Percentiles rank a stretch among this genome's conserved stretches.
Evolutionary conservation across 1,284 basidiomycete genomes (phyloP).

Genomic region (Vanrija sp.): DNA sequence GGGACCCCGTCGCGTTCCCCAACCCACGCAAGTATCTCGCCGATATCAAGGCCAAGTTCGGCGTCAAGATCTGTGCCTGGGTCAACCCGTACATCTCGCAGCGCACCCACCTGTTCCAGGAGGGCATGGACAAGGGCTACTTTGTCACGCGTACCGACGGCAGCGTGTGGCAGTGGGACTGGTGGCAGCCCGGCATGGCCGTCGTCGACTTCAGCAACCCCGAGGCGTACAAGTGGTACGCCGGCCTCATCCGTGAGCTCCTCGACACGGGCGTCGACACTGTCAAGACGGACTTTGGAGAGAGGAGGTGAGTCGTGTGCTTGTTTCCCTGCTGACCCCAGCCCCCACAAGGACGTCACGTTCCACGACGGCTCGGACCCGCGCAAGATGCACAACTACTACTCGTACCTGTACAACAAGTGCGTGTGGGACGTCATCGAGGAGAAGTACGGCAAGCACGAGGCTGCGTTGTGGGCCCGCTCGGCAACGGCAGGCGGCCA

Average conservation of each 20-base stretch:
- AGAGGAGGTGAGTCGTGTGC: constrained; percentile 42
- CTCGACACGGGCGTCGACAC: constrained; percentile 66
- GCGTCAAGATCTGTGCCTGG: constrained; percentile 68
- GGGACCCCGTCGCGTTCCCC: constrained; percentile 70
- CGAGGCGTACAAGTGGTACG: constrained; percentile 64
- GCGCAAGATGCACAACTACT: constrained; percentile 48
- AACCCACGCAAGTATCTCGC: constrained; percentile 64
- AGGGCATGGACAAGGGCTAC: constrained; percentile 62
- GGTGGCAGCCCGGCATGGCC: constrained; percentile 49
- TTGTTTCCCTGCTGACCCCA: constrained; percentile 1
- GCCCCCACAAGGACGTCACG: constrained; percentile 59
- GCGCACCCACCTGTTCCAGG: constrained; percentile 64
- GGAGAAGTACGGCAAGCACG: constrained; percentile 59
- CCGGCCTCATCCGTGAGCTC: constrained; percentile 57
- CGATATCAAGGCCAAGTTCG: constrained; percentile 64
- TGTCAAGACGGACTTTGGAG: constrained; percentile 65
- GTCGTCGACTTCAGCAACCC: constrained; percentile 69
- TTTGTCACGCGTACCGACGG: constrained; percentile 67
- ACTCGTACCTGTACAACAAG: constrained; percentile 65
- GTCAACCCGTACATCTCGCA: constrained; percentile 55
- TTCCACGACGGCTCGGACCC: constrained; percentile 69
- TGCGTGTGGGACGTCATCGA: constrained; percentile 63
- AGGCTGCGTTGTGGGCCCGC: constrained; percentile 67
- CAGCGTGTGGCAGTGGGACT: constrained; percentile 63
- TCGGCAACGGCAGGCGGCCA: constrained; percentile 65